Evolutionary conservation across 2,329 filamentous ascomycete species (phyloP), one percentile per base, ranked within the genome.

Genomic region (Fusarium pininemorale): DNA sequence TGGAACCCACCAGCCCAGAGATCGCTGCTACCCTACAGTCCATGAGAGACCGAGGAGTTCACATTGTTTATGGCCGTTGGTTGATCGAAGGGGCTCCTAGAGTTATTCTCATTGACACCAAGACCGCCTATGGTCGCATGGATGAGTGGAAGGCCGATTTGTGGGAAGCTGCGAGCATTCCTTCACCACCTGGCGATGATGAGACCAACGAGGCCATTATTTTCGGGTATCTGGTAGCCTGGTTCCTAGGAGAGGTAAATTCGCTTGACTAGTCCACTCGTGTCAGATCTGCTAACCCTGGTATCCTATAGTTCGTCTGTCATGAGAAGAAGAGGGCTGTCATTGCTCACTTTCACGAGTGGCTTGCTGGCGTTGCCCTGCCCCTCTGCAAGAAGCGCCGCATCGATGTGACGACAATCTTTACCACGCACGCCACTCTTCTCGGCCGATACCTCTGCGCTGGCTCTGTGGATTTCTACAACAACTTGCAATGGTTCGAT

Each of bases 311-410:
- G 95, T 98, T 95, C 82, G 94, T 98, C 72, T 94, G 92, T 79
- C 95, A 98, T 82, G 96, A 98, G 84, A 96, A 94, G 84, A 92
- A 91, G 76, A 93, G 91, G 80, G 96, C 96, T 7, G 94, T 99
- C 74, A 96, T 98, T 83, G 96, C 95, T 63, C 96, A 99, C 83
- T 98, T 98, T 87, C 96, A 99, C 86, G 96, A 99, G 84, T 99
- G 96, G 96, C 90, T 99, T 63, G 93, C 96, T 16, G 96, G 96
- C 84, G 96, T 98, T 56, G 96, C 94, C 57, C 88, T 98, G 39
- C 96, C 96, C 32, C 89, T 98, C 75, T 93, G 92, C 85, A 97
- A 97, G 87, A 98, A 94, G 88, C 91, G 96, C 70, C 93, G 93
- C 80, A 98, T 98, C 83, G 96, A 98, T 80, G 90, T 98, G 57